Base-by-base conservation (phyloP, 2,329 filamentous ascomycete genomes). In the Sphaerulina populicola region DNA sequence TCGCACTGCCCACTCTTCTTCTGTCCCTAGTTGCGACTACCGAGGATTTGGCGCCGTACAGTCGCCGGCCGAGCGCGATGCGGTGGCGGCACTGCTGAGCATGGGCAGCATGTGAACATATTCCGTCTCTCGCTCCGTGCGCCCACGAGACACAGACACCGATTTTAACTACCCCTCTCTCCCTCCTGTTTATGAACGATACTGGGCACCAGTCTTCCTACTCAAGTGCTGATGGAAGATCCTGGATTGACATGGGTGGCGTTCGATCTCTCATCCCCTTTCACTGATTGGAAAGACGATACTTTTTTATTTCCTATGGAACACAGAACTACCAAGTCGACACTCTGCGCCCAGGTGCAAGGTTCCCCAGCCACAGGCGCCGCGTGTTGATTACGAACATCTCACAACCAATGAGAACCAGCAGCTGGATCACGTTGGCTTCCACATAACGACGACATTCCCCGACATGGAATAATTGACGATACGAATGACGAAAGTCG, bases 1-100 rank as follows among this genome's bases (percentile, higher is more conserved):
- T 30, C 38, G 47, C 8, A 39, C 51, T 18, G 47, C 52, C 18
- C 57, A 58, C 33, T 60, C 61, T 29, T 47, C 56, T 33, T 64
- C 62, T 27, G 48, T 64, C 12, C 61, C 60, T 23, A 18, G 47
- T 48, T 44, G 51, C 43, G 47, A 21, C 35, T 46, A 42, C 38
- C 33, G 38, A 18, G 37, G 42, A 9, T 8, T 48, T 10, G 29
- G 44, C 15, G 46, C 53, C 27, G 49, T 51, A 49, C 55, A 57
- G 30, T 80, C 84, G 66, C 78, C 81, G 55, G 83, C 88, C 69
- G 87, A 91, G 74, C 83, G 83, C 62, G 86, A 88, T 69, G 87
- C 87, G 49, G 80, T 90, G 58, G 86, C 88, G 69, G 87, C 86
- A 58, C 80, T 91, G 64, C 74, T 93, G 64, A 80, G 82, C 68